These are phyloP conservation scores for Brassica carinata DNA, from an alignment of 345 rosid species.

Conservation along the genomic window DNA sequence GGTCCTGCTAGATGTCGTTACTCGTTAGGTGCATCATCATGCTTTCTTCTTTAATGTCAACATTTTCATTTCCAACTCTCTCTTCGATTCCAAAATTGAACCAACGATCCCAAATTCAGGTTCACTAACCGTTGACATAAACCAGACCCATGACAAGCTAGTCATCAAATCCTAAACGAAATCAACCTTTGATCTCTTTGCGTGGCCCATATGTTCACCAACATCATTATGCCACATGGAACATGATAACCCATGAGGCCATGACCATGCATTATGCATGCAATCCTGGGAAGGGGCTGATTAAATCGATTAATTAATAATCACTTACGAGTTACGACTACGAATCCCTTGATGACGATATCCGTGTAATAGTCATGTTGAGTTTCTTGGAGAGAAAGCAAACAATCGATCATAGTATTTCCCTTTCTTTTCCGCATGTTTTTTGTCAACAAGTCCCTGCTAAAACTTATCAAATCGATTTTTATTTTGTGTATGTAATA, in stretches of 20 bases:
- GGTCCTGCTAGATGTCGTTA: not conserved
- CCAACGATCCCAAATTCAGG: not conserved
- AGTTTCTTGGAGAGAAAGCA: not conserved
- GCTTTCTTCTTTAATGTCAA: not conserved
- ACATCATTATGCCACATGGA: conserved; percentile 36
- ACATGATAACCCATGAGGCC: not conserved
- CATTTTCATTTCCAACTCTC: not conserved
- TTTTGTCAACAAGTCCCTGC: not conserved
- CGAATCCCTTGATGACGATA: not conserved
- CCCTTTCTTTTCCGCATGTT: not conserved
- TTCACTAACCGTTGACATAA: not conserved
- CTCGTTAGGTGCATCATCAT: not conserved
- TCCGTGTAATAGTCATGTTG: not conserved
- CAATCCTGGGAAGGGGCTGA: not conserved
- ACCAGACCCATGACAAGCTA: not conserved
- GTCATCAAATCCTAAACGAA: conserved; percentile 20
- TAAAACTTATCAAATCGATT: not conserved
- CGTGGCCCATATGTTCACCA: conserved; percentile 46
- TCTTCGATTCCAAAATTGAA: not conserved
- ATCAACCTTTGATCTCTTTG: conserved; percentile 43
- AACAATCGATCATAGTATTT: not conserved
- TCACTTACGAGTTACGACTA: not conserved
- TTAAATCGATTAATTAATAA: not conserved
- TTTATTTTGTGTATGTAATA: not conserved
- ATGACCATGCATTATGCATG: not conserved